Conservation (phyloP, 371 early-diverging fungal genomes). For the Rozella allomycis region DNA sequence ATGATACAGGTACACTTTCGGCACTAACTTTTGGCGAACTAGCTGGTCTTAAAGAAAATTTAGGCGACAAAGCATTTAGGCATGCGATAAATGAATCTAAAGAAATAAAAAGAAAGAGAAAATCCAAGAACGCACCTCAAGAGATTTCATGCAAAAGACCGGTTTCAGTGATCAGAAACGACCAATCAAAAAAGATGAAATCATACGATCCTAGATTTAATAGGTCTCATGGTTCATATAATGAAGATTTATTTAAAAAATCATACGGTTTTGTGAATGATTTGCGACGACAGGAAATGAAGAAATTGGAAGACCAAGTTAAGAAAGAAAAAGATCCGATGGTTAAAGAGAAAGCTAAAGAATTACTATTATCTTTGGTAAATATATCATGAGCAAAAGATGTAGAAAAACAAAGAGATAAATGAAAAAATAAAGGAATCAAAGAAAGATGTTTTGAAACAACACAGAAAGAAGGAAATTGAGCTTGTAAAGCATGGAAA, state of each 20-base stretch:
- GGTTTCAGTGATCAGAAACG: too few species aligned
- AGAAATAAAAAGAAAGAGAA: too few species aligned
- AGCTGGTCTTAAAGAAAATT: too few species aligned
- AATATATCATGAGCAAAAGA: constrained; percentile 2
- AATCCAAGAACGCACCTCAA: too few species aligned
- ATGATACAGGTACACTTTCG: too few species aligned
- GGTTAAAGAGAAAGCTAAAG: background rate
- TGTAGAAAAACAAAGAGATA: constrained; percentile 13
- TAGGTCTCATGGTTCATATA: constrained; percentile 50
- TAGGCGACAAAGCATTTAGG: too few species aligned
- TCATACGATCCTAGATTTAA: constrained; percentile 76
- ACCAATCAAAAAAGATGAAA: too few species aligned
- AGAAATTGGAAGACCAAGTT: constrained; percentile 32
- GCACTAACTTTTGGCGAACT: too few species aligned
- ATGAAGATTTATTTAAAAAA: constrained; percentile 59
- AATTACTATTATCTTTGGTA: background rate
- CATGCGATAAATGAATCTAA: too few species aligned
- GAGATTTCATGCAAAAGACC: too few species aligned
- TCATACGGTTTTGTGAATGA: constrained; percentile 59
- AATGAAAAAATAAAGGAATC: constrained; percentile 22
- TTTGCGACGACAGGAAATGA: constrained; percentile 44
- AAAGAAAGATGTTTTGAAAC: constrained; percentile 37
- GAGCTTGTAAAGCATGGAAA: constrained; percentile 60
- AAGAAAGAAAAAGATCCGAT: constrained; percentile 34
- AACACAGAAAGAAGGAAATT: constrained; percentile 51